Evolutionary conservation across 805 yeast species (phyloP), one percentile per base, ranked within the genome.

Genomic region (Lachancea cidri): DNA sequence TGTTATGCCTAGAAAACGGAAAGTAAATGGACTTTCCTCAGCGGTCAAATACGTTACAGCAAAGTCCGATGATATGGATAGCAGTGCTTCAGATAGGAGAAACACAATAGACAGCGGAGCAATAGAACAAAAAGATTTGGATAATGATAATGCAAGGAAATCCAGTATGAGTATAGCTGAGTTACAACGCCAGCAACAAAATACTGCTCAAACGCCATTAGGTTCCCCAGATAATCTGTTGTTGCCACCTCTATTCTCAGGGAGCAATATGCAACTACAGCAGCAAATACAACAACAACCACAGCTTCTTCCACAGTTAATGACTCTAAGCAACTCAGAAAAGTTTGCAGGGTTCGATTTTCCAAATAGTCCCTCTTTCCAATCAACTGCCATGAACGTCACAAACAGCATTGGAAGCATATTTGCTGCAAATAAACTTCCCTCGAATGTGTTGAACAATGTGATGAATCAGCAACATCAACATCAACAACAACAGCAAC

Each of bases 311-410:
- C 67, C 47, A 37, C 64, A 44, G 33, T 54, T 48, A 41, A 58
- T 44, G 58, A 60, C 47, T 35, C 51, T 48, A 53, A 60, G 48
- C 43, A 63, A 52, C 32, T 52, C 57, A 13, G 60, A 53, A 30
- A 54, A 53, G 30, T 54, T 47, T 36, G 57, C 55, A 6, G 52
- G 53, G 14, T 44, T 46, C 29, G 53, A 46, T 24, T 33, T 52
- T 24, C 53, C 48, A 4, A 51, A 43, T 39, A 44, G 50, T 32
- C 50, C 53, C 19, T 42, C 54, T 18, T 33, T 42, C 19, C 55
- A 55, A 30, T 47, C 57, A 3, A 44, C 53, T 9, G 42, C 53
- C 8, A 55, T 55, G 60, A 50, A 52, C 31, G 39, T 55, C 18
- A 50, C 57, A 2, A 55, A 54, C 36, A 54, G 60, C 43, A 54